phyloP scores from a whole-genome alignment of 768 basidiomycete species.

The Cystobasidium ongulense region DNA sequence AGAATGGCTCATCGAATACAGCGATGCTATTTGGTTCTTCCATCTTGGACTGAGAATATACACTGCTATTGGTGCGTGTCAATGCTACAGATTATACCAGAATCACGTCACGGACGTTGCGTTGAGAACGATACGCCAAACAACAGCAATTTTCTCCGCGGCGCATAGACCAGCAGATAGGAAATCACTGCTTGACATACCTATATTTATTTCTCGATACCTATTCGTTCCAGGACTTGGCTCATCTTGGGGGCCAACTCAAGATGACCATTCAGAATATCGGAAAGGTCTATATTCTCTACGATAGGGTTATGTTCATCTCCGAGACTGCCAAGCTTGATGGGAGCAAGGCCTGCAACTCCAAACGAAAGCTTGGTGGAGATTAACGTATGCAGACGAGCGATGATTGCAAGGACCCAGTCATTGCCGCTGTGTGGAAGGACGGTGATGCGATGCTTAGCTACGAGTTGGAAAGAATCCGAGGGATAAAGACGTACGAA shows the following conservation, averaged over 20 bases:
- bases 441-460: too few relatives aligned
- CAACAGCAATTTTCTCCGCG: too few relatives aligned
- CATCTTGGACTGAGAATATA: conserved; percentile 2
- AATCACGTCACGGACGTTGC: background rate
- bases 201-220: conserved; percentile 8
- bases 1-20: background rate
- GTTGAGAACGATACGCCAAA: too few relatives aligned
- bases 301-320: background rate
- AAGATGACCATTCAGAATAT: conserved; percentile 32
- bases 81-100: too few relatives aligned
- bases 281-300: conserved; percentile 30
- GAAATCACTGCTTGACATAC: background rate
- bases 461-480: too few relatives aligned
- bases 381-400: conserved; percentile 37
- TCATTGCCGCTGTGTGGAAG: conserved; percentile 28
- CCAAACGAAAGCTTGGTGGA: conserved; percentile 26
- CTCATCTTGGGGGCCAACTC: conserved; percentile 26
- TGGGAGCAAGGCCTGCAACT: conserved; percentile 34
- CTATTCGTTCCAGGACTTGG: conserved; percentile 24
- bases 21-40: conserved; percentile 22
- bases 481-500: too few relatives aligned
- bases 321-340: background rate
- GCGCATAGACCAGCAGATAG: too few relatives aligned
- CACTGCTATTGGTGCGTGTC: background rate
- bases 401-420: conserved; percentile 36